Conservation (phyloP, 2,329 filamentous ascomycete species). For the Pseudogymnoascus verrucosus region DNA sequence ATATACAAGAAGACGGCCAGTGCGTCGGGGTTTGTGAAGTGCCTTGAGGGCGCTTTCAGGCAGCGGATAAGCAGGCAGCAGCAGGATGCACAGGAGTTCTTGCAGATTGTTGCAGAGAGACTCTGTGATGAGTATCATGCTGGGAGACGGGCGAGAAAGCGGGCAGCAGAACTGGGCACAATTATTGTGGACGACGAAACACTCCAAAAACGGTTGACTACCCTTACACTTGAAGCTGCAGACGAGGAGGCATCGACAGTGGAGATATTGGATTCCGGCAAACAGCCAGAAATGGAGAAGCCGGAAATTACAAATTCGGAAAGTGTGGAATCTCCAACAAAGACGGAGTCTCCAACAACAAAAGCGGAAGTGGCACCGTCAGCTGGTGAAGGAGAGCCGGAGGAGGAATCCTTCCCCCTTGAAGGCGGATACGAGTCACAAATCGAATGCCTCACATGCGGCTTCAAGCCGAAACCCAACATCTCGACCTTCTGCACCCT, state of each 20-base stretch:
- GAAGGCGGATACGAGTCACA: conserved; percentile 92
- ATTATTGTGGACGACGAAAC: conserved; percentile 4
- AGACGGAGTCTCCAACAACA: not conserved
- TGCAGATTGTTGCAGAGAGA: conserved; percentile 87
- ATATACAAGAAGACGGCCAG: conserved; percentile 92
- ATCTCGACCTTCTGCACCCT: conserved; percentile 84
- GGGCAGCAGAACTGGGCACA: conserved; percentile 31
- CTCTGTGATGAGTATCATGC: conserved; percentile 92
- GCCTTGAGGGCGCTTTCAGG: conserved; percentile 76
- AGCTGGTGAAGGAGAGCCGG: conserved; percentile 25
- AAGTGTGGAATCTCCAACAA: not conserved
- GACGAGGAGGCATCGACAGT: conserved; percentile 4
- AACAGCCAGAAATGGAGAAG: not conserved
- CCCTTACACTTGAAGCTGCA: not conserved
- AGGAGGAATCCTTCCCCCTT: conserved; percentile 75
- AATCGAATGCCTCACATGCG: conserved; percentile 83
- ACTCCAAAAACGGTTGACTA: not conserved
- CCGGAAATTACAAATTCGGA: not conserved
- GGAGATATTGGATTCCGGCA: conserved; percentile 6
- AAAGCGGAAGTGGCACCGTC: conserved; percentile 10
- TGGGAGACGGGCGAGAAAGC: conserved; percentile 62
- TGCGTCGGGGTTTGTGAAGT: conserved; percentile 72
- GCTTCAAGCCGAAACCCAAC: conserved; percentile 78
- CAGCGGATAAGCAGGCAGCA: conserved; percentile 90
- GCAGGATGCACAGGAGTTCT: conserved; percentile 94